Evolutionary conservation across 257 asterid species (phyloP).

Genomic region (Solanum virginianum): DNA sequence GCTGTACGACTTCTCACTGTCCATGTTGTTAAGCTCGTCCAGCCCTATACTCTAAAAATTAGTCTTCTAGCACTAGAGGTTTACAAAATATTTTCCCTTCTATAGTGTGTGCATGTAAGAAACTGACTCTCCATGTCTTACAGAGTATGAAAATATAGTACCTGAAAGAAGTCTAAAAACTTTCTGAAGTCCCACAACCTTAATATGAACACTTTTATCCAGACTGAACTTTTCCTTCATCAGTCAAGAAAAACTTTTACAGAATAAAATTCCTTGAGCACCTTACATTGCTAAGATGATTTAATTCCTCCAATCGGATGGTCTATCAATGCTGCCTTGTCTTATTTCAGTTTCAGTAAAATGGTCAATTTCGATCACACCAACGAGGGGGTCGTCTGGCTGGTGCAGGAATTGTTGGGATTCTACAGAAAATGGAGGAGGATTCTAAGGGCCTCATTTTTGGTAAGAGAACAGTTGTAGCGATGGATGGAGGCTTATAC

Average conservation of each 20-base stretch:
- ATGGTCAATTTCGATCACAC: not conserved
- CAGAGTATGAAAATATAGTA: not conserved
- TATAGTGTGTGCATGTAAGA: not conserved
- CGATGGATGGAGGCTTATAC: conserved; percentile 80
- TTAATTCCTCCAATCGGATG: not conserved
- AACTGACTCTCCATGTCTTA: not conserved
- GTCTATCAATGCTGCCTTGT: not conserved
- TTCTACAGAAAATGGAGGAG: conserved; percentile 62
- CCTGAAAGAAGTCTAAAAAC: too few species aligned
- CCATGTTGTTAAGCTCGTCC: not conserved
- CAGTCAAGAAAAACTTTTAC: not conserved
- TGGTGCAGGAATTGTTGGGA: conserved; percentile 76
- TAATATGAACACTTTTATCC: not conserved
- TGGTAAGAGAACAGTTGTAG: conserved; percentile 71
- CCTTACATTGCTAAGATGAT: not conserved
- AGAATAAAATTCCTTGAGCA: not conserved
- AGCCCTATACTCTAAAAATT: not conserved
- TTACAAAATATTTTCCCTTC: not conserved
- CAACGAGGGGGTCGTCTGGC: conserved; percentile 68
- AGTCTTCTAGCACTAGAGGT: not conserved
- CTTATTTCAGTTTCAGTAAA: not conserved
- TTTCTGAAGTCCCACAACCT: not conserved
- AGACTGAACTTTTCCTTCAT: not conserved
- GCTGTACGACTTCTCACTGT: not conserved
- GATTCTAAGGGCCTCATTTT: conserved; percentile 41